Evolutionary conservation across 83 land plant species (phyloP).

Genomic region (Isoetes engelmannii): DNA sequence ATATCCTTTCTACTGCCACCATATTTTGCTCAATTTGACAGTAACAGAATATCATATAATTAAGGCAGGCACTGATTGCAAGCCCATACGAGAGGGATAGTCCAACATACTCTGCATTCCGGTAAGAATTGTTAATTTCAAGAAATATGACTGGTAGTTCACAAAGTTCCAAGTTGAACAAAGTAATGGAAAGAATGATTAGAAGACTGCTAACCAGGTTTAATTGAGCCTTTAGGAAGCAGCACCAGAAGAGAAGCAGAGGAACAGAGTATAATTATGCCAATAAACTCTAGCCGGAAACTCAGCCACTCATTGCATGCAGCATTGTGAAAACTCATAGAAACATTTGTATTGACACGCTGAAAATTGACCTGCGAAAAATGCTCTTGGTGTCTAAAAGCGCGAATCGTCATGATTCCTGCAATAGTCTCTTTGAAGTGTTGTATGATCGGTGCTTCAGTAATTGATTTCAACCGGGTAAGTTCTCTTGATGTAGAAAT

Average conservation of each 20-base stretch:
- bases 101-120: slow-evolving; percentile 60
- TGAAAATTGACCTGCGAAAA: slow-evolving; percentile 17
- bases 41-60: slow-evolving; percentile 35
- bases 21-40: slow-evolving; percentile 49
- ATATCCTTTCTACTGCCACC: slow-evolving; percentile 65
- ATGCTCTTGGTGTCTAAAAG: slow-evolving; percentile 24
- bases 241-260: slow-evolving; percentile 60
- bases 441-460: slow-evolving; percentile 30
- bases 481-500: slow-evolving; percentile 33
- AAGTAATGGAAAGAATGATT: background rate
- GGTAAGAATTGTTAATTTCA: background rate
- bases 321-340: slow-evolving; percentile 28
- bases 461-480: slow-evolving; percentile 28
- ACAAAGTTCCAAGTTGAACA: background rate
- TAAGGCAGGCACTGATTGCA: slow-evolving; percentile 39
- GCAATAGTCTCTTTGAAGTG: slow-evolving; percentile 35
- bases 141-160: background rate
- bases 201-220: slow-evolving; percentile 10
- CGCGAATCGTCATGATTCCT: slow-evolving; percentile 28
- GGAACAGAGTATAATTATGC: slow-evolving; percentile 46
- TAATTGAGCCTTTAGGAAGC: slow-evolving; percentile 36
- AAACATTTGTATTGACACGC: slow-evolving; percentile 24
- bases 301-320: slow-evolving; percentile 37
- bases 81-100: slow-evolving; percentile 73
- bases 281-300: slow-evolving; percentile 47